Percentiles rank a stretch among this genome's conserved stretches.
Conservation (phyloP, 108 stramenopile genomes). For the Chaetoceros muelleri region DNA sequence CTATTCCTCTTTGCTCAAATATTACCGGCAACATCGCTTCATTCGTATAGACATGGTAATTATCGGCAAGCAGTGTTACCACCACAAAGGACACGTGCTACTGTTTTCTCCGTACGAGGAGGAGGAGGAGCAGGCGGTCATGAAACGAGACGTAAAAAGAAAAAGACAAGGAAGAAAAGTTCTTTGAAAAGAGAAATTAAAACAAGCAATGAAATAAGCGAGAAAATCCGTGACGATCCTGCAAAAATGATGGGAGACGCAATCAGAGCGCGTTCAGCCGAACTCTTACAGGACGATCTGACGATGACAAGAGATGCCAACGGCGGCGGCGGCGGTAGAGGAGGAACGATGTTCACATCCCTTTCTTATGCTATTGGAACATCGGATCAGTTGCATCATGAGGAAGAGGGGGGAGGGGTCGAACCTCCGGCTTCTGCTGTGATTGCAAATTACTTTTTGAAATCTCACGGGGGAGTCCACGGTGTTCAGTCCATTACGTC, state of each 20-base stretch:
- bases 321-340: constrained; percentile 6
- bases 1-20: no score
- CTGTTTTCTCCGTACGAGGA: no score
- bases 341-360: constrained; percentile 17
- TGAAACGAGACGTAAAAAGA: no score
- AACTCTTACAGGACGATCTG: not conserved
- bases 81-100: no score
- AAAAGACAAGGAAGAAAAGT: no score
- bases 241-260: constrained; percentile 3
- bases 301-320: not conserved
- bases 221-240: not conserved
- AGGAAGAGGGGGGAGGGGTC: constrained; percentile 34
- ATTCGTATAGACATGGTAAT: no score
- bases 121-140: no score
- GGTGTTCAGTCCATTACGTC: constrained; percentile 49
- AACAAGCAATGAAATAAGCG: not conserved
- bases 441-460: constrained; percentile 69
- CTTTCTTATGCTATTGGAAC: constrained; percentile 38
- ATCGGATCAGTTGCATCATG: constrained; percentile 19
- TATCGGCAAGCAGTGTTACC: no score
- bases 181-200: no score
- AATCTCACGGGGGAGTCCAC: constrained; percentile 74
- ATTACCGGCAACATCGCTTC: no score
- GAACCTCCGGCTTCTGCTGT: constrained; percentile 41
- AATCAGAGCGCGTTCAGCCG: not conserved